Base-by-base conservation (phyloP, 805 yeast species). In the Saccharomycopsis synnaedendra region DNA sequence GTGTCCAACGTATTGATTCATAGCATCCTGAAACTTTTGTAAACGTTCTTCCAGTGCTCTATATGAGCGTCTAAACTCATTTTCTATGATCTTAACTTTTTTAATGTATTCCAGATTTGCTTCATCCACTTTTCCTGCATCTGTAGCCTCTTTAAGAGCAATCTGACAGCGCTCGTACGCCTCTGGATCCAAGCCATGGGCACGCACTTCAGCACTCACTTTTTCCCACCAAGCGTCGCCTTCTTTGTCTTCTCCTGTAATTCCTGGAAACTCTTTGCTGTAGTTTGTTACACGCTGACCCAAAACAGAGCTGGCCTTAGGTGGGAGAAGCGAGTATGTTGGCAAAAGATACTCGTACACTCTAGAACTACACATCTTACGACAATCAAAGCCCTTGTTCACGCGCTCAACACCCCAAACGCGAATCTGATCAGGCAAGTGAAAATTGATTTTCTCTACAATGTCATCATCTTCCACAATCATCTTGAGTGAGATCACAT, bases 281-380 rank as follows among this genome's bases (percentile, higher is more conserved):
- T 81, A 78, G 40, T 69, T 70, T 42, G 62, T 66, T 42, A 86
- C 72, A 57, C 77, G 75, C 51, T 76, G 70, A 45, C 78, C 82
- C 52, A 93, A 68, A 6, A 75, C 69, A 32, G 88, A 72, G 39
- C 71, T 68, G 4, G 95, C 95, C 59, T 83, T 80, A n/a, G 98
- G 97, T 6, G 95, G 93, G 48, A 93, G 68, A 54, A 93, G 76
- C 1, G 95, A 78, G 62, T 87, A 89, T 0, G 95, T 85, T 39
- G 98, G 98, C 60, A 93, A 72, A 57, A 93, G 66, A 61, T 93
- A 93, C 67, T 93, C 98, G 63, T 93, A 93, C 53, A 94, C 74
- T 62, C 98, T 78, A n/a, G 96, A 87, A 3, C 93, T 82, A 68
- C 98, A 93, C 83, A 88, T 77, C 62, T 86, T 88, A 56, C 97